Conservation (phyloP, 441 rosid genomes). For the Euphorbia schlechtendalii region DNA sequence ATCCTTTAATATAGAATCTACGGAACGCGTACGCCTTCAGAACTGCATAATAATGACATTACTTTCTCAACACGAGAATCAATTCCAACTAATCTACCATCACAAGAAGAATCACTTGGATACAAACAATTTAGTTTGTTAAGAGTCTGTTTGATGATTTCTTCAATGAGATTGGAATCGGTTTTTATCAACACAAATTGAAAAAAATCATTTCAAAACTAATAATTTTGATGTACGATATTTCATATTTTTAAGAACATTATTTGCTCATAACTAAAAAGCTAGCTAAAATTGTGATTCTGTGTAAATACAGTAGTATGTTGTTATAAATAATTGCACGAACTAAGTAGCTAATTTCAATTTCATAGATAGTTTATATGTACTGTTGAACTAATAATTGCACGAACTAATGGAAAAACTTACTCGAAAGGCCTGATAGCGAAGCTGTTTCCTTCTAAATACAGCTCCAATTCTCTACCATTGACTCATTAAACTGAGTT, state of each 20-base stretch:
- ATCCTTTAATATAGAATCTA: neutral
- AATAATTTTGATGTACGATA: too few species aligned
- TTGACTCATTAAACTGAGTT: neutral
- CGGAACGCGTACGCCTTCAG: neutral
- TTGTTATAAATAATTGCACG: too few species aligned
- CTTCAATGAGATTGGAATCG: neutral
- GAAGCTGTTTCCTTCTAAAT: constrained; percentile 22
- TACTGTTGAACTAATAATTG: too few species aligned
- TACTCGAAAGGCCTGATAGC: constrained; percentile 21
- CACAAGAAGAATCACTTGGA: neutral
- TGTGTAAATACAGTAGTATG: too few species aligned
- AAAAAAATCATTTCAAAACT: too few species aligned
- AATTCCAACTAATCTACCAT: constrained; percentile 7
- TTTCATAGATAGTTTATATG: too few species aligned
- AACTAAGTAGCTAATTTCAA: too few species aligned
- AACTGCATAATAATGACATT: neutral
- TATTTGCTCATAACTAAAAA: too few species aligned
- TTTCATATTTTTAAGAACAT: too few species aligned
- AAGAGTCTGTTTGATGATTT: neutral
- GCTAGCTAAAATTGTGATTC: too few species aligned
- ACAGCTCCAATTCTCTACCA: constrained; percentile 24
- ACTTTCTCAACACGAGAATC: neutral
- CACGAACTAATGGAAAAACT: neutral
- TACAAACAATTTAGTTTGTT: neutral
- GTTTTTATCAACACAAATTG: too few species aligned